A percentile compares a stretch with the other conserved stretches of the same genome.
These are phyloP conservation scores for Melanogaster broomeanus DNA, from an alignment of 768 basidiomycete species.

Conservation along the genomic window DNA sequence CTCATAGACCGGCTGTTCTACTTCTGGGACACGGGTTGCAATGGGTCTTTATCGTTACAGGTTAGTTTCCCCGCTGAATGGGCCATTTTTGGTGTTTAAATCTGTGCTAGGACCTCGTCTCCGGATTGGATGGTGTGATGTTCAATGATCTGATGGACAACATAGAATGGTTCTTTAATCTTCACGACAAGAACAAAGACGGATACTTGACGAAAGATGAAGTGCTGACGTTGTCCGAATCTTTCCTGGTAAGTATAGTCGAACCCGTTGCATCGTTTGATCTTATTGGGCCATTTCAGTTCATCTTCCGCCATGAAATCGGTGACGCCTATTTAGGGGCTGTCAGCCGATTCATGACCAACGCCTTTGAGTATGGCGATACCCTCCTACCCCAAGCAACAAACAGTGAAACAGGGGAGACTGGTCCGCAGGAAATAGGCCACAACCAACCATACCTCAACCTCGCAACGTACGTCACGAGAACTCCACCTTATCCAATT, in stretches of 20 bases:
- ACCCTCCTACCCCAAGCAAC: constrained; percentile 64
- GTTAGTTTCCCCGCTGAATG: constrained; percentile 38
- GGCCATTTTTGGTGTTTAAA: constrained; percentile 5
- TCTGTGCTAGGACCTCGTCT: constrained; percentile 73
- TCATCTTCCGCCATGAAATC: constrained; percentile 96
- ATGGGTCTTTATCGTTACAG: constrained; percentile 89
- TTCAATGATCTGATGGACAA: constrained; percentile 98
- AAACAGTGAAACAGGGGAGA: constrained; percentile 36
- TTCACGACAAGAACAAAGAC: constrained; percentile 96
- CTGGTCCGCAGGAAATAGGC: constrained; percentile 50
- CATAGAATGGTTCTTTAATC: constrained; percentile 97
- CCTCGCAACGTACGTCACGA: constrained; percentile 67
- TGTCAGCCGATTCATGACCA: constrained; percentile 96
- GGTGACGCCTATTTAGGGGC: constrained; percentile 97
- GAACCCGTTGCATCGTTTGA: background rate
- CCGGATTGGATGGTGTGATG: constrained; percentile 88
- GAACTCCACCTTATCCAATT: constrained; percentile 2
- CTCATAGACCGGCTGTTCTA: constrained; percentile 92
- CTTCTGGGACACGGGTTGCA: constrained; percentile 86
- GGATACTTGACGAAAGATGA: constrained; percentile 96
- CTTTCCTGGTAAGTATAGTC: constrained; percentile 64
- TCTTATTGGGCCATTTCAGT: constrained; percentile 49
- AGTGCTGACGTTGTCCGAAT: constrained; percentile 92
- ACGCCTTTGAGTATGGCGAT: constrained; percentile 97
- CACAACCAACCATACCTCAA: constrained; percentile 92